Percentiles rank a stretch among this genome's conserved stretches.
Evolutionary conservation across 148 eudicot genomes (phyloP).

Genomic region (Cornus florida): DNA sequence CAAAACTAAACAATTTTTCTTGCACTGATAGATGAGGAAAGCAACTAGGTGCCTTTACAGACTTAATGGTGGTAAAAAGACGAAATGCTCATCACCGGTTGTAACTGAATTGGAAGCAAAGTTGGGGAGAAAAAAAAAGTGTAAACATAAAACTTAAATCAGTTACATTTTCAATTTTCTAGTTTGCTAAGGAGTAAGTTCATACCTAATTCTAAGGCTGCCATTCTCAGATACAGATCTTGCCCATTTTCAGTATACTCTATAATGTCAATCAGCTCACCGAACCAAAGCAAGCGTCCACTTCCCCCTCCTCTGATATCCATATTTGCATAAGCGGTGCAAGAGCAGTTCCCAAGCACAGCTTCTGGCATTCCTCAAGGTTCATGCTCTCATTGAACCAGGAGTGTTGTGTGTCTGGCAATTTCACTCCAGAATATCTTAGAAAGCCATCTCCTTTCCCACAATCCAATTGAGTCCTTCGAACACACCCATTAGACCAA

Average conservation of each 20-base stretch:
- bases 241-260: slow-evolving; percentile 18
- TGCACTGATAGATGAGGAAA: no score
- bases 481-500: slow-evolving; percentile 33
- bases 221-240: not conserved
- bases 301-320: slow-evolving; percentile 17
- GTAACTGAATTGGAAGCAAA: no score
- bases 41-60: no score
- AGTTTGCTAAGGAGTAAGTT: not conserved
- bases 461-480: slow-evolving; percentile 25
- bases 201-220: no score
- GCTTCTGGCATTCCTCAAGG: slow-evolving; percentile 23
- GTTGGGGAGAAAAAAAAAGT: no score
- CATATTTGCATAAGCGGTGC: slow-evolving; percentile 28
- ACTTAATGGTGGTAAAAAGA: no score
- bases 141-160: no score
- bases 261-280: slow-evolving; percentile 24
- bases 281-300: slow-evolving; percentile 35
- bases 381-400: slow-evolving; percentile 20
- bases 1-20: no score
- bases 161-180: no score
- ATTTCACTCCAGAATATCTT: slow-evolving; percentile 15
- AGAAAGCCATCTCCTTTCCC: slow-evolving; percentile 21
- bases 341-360: slow-evolving; percentile 30
- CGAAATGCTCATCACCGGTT: no score
- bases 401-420: slow-evolving; percentile 25